These are phyloP conservation scores for Penicillium crystallinum DNA, from an alignment of 495 filamentous ascomycete genomes.

Conservation along the genomic window DNA sequence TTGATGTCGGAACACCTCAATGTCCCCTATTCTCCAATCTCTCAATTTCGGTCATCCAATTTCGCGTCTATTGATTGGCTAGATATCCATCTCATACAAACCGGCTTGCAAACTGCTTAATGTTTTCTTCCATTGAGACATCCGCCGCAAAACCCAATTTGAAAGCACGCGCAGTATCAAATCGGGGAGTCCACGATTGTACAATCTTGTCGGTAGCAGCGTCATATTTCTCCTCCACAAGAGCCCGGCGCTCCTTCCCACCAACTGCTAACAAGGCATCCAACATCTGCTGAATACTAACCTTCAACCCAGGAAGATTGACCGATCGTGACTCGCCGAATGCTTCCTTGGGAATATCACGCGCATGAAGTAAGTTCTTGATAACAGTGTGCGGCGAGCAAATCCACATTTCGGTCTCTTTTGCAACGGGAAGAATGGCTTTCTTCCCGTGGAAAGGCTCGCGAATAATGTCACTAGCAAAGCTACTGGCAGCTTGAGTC, in stretches of 20 bases:
- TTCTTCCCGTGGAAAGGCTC: slow-evolving; percentile 60
- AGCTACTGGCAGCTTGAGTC: slow-evolving; percentile 68
- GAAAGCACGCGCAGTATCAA: slow-evolving; percentile 55
- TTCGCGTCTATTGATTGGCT: slow-evolving; percentile 16
- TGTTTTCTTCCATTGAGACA: slow-evolving; percentile 51
- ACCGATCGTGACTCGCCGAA: slow-evolving; percentile 57
- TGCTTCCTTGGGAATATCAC: slow-evolving; percentile 48
- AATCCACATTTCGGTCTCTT: slow-evolving; percentile 56
- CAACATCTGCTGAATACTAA: slow-evolving; percentile 69
- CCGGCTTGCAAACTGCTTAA: slow-evolving; percentile 45
- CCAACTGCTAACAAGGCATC: slow-evolving; percentile 65
- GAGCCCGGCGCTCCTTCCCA: slow-evolving; percentile 58
- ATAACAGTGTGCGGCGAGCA: slow-evolving; percentile 62
- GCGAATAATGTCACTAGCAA: slow-evolving; percentile 68
- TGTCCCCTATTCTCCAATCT: neutral
- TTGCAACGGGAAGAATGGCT: slow-evolving; percentile 56
- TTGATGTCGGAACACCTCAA: neutral
- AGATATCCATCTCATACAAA: slow-evolving; percentile 21
- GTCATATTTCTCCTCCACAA: slow-evolving; percentile 63
- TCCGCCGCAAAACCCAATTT: slow-evolving; percentile 58
- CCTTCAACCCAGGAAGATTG: slow-evolving; percentile 69
- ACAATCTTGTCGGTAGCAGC: slow-evolving; percentile 63
- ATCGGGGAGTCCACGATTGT: slow-evolving; percentile 65
- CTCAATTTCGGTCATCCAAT: slow-evolving; percentile 5
- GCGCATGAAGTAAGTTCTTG: slow-evolving; percentile 64